Base-by-base conservation (phyloP, 1,139 yeast species). In the Pichia norvegensis region DNA sequence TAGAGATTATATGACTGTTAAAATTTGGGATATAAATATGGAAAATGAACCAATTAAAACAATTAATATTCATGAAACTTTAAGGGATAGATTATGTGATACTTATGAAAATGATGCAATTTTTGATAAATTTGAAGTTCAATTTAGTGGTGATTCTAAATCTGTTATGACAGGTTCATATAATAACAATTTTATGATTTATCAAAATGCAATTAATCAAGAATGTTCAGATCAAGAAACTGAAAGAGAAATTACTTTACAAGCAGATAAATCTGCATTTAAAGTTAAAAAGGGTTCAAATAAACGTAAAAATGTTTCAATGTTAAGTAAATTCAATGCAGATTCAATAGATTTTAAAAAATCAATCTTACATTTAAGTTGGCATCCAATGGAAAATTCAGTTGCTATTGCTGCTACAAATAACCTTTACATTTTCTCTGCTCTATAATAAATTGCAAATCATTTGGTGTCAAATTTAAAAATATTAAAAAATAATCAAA, bases 381-480 rank as follows among this genome's bases (percentile, higher is more conserved):
- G 99, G 98, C 98, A 94, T 70, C 98, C 98, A 54, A 76, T 74
- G 60, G 98, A 94, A 69, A 87, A 92, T 68, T 83, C 95, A 43
- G 95, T 94, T 55, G 98, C 98, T 39, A 86, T 94, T 61, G 98
- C 97, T 43, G 98, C 98, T 29, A 94, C 99, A 25, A 94, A 94
- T 70, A 94, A 94, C 68, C 75, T 86, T 61, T 84, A 84, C 69
- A 82, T 84, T 54, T 81, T 82, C 64, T 79, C 86, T 46, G 80
- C 86, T 51, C 72, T 79, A 59, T 81, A 66, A 61, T n/a, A n/a
- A n/a, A 29, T 23, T 23, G 25, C 25, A 23, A 23, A 6, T 23
- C 25, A n/a, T 9, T 19, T 31, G 36, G n/a, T 23, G 11, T 16
- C 13, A 16, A 16, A 10, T 10, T 25, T 16, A 33, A 6, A 5